Base-by-base conservation (phyloP, 257 asterid genomes). In the Rehmannia glutinosa region DNA sequence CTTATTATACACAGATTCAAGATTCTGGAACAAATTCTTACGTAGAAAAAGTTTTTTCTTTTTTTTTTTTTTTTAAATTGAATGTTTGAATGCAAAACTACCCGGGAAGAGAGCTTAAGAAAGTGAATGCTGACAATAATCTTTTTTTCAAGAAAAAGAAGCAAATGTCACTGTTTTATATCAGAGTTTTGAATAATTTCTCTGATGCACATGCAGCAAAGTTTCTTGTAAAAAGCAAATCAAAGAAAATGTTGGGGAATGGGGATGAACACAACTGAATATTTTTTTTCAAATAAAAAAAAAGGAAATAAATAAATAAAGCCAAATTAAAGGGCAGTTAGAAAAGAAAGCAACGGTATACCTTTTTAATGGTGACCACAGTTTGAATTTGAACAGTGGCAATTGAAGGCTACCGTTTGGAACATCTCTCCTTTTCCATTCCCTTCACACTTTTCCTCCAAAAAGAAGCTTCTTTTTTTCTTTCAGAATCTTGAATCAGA, bases 381-480 rank as follows among this genome's bases (percentile, higher is more conserved):
- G 6, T 81, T 85, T 78, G 91, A 90, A 83, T 87, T 89, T 84
- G 85, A 84, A 87, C 79, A 50, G 81, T 62, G 66, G 79, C 63
- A 73, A 56, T 32, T 60, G 75, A 74, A 75, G 64, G 71, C 71
- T 78, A 47, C 78, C 69, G 81, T 90, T 73, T 83, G 77, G 80
- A 75, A 76, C 82, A 79, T 73, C 73, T 81, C 73, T 81, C 77
- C 52, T 71, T 76, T 42, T 46, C 59, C 66, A 50, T 53, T 62
- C 17, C 32, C 59, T 1, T 33, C 39, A n/a, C 39, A 32, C 71
- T 74, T 64, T 61, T 71, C n/a, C n/a, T n/a, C n/a, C n/a, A n/a
- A n/a, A n/a, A 60, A 58, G 67, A 71, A 50, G 20, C 51, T 25
- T n/a, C 8, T 24, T 15, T 42, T 42, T 57, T 62, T 16, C 35